Evolutionary conservation across 2,329 filamentous ascomycete species (phyloP).

Genomic region (Rachicladosporium sp.): DNA sequence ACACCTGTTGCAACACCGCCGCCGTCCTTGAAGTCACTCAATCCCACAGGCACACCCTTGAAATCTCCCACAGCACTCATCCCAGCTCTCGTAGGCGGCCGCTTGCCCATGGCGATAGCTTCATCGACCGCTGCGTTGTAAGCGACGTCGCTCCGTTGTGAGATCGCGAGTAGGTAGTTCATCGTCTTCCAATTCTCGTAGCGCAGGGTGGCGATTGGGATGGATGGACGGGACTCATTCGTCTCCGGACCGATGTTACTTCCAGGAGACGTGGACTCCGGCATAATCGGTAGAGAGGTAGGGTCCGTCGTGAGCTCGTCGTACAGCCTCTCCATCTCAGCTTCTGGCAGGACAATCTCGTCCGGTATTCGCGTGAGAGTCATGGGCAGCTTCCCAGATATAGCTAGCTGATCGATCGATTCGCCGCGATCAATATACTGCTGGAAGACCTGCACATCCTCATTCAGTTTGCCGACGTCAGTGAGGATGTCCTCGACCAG

Average conservation of each 20-base stretch:
- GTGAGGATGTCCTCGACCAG: slow-evolving; percentile 2
- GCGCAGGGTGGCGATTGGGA: slow-evolving; percentile 33
- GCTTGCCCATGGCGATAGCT: slow-evolving; percentile 13
- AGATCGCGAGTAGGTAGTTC: slow-evolving; percentile 30
- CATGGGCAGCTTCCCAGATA: slow-evolving; percentile 24
- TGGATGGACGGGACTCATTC: too few relatives aligned
- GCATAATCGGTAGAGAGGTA: slow-evolving; percentile 13
- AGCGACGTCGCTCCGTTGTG: slow-evolving; percentile 16
- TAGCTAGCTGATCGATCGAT: too few relatives aligned
- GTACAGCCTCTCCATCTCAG: slow-evolving; percentile 28
- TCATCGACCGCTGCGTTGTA: slow-evolving; percentile 17
- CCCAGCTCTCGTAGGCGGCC: slow-evolving; percentile 8
- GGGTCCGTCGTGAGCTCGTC: slow-evolving; percentile 32
- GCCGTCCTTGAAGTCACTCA: too few relatives aligned
- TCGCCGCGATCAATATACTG: slow-evolving; percentile 1
- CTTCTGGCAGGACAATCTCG: slow-evolving; percentile 11
- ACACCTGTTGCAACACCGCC: too few relatives aligned
- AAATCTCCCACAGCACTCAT: too few relatives aligned
- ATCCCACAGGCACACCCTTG: too few relatives aligned
- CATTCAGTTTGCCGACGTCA: slow-evolving; percentile 11
- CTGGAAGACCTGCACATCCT: slow-evolving; percentile 24
- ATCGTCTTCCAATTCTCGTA: slow-evolving; percentile 39
- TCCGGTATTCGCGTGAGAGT: slow-evolving; percentile 17
- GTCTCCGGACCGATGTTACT: too few relatives aligned
- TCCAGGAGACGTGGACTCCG: too few relatives aligned